phyloP scores from a whole-genome alignment of 306 rosid species.

The Luffa acutangula region DNA sequence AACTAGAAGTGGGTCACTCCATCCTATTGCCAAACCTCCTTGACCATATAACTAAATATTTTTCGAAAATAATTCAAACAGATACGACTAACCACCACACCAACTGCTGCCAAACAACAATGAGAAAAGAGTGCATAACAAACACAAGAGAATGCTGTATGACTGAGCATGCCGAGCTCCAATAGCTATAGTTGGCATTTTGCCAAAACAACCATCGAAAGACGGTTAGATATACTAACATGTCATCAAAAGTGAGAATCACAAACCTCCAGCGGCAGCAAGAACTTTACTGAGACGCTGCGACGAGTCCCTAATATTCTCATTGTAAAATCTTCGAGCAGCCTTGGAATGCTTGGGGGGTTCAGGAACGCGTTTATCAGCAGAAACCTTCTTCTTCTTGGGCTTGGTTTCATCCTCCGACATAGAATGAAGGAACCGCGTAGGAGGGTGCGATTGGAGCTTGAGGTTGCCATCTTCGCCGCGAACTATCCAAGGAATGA shows the following conservation, averaged over 20 bases:
- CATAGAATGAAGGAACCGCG: constrained; percentile 32
- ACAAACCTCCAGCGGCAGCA: constrained; percentile 83
- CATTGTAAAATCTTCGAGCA: constrained; percentile 68
- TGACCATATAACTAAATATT: background rate
- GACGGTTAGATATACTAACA: background rate
- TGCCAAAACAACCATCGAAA: background rate
- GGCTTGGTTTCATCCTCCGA: constrained; percentile 37
- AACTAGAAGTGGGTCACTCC: background rate
- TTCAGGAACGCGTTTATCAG: constrained; percentile 13
- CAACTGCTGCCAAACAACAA: background rate
- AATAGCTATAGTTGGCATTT: background rate
- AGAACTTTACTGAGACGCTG: constrained; percentile 88
- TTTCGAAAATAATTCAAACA: background rate
- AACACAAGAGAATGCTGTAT: background rate
- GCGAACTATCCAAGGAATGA: constrained; percentile 82
- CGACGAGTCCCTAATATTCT: constrained; percentile 46
- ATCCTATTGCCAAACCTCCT: background rate
- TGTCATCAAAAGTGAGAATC: background rate
- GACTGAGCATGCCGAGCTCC: background rate
- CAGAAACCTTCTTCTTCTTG: constrained; percentile 21
- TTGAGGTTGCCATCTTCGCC: constrained; percentile 71
- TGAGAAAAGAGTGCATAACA: background rate
- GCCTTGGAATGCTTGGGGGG: constrained; percentile 82
- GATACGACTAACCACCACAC: background rate
- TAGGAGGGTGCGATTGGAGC: constrained; percentile 61